Conservation (phyloP, 164 flowering plant genomes). For the Umbellularia californica region DNA sequence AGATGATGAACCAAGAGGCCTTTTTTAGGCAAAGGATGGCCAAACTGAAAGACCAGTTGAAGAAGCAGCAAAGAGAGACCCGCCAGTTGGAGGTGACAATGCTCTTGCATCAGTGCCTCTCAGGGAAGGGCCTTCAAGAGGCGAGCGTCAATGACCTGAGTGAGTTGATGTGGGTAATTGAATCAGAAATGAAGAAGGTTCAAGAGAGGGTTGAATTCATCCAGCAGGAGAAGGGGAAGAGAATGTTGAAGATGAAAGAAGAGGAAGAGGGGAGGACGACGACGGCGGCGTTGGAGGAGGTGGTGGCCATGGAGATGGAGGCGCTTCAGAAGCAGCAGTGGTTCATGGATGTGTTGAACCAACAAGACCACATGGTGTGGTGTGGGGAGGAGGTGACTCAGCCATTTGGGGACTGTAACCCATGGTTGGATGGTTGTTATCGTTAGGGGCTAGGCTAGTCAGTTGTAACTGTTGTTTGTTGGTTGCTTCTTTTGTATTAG, state of each 20-base stretch:
- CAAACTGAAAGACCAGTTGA: conserved; percentile 47
- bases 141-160: conserved; percentile 29
- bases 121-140: conserved; percentile 25
- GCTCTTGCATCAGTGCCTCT: conserved; percentile 38
- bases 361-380: conserved; percentile 1
- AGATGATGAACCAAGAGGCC: conserved; percentile 65
- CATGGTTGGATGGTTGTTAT: not conserved
- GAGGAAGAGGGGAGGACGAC: not conserved
- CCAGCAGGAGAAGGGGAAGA: not conserved
- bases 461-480: no score
- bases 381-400: not conserved
- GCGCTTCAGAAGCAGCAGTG: conserved; percentile 16
- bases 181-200: conserved; percentile 30
- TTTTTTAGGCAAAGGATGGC: conserved; percentile 43
- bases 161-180: conserved; percentile 46
- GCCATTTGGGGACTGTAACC: conserved; percentile 3
- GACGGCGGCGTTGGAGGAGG: not conserved
- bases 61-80: conserved; percentile 43
- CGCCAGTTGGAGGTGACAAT: conserved; percentile 35
- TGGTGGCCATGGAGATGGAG: conserved; percentile 13
- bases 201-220: not conserved
- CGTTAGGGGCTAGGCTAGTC: not conserved
- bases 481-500: no score
- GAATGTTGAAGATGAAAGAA: not conserved
- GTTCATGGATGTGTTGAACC: conserved; percentile 17